Conservation (phyloP, 2,329 filamentous ascomycete species). For the Trichoderma cornu-damae region DNA sequence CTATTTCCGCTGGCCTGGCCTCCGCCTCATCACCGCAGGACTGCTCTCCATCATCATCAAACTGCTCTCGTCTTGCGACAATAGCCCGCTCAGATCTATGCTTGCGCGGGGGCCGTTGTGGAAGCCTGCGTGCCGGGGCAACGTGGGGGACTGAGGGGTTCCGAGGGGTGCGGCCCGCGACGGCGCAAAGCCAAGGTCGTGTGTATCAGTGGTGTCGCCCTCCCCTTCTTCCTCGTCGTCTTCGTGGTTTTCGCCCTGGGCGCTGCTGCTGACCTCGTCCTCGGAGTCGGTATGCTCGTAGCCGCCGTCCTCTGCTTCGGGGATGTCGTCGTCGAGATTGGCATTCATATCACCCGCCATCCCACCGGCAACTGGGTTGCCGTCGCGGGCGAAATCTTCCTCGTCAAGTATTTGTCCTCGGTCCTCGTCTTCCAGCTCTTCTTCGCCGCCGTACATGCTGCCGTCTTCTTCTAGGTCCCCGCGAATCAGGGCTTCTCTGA, state of each 20-base stretch:
- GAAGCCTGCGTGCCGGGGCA: constrained; percentile 28
- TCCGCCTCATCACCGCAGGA: constrained; percentile 36
- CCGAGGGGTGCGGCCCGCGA: constrained; percentile 30
- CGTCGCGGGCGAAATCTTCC: constrained; percentile 48
- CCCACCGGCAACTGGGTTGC: constrained; percentile 24
- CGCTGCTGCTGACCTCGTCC: constrained; percentile 52
- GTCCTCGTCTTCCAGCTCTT: constrained; percentile 51
- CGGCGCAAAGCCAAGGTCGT: constrained; percentile 38
- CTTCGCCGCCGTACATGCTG: constrained; percentile 49
- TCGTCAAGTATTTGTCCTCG: constrained; percentile 58
- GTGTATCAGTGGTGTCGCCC: constrained; percentile 22
- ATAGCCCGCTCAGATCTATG: constrained; percentile 52
- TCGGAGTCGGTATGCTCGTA: constrained; percentile 79
- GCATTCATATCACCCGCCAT: constrained; percentile 51
- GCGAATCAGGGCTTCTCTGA: constrained; percentile 53
- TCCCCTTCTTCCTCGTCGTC: constrained; percentile 27
- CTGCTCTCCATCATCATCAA: constrained; percentile 47
- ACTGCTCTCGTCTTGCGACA: constrained; percentile 55
- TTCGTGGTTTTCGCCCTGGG: constrained; percentile 25
- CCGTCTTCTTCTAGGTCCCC: constrained; percentile 45
- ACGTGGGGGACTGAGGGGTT: constrained; percentile 37
- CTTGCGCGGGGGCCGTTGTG: constrained; percentile 38
- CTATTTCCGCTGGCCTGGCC: constrained; percentile 8
- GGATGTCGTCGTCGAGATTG: constrained; percentile 68
- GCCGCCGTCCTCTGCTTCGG: constrained; percentile 57